Base-by-base conservation (phyloP, 441 rosid species). In the Geranium incanum region DNA sequence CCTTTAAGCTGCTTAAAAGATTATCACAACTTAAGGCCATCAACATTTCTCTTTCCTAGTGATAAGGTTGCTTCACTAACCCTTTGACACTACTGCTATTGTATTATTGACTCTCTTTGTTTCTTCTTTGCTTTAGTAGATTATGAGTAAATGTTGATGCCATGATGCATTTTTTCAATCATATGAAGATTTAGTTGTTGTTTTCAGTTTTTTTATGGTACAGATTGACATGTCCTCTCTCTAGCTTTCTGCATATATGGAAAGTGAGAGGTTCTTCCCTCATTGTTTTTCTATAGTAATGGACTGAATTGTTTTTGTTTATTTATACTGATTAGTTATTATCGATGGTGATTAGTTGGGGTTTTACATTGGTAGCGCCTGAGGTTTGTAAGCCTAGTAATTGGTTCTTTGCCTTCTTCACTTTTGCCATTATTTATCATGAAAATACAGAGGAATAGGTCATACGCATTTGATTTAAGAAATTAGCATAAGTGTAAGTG, bases 1-100 rank as follows among this genome's bases (percentile, higher is more conserved):
- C 93, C 97, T 66, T 81, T 95, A 80, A 84, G 81, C 77, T 95
- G 88, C 84, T 87, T 95, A 77, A 92, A 89, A 84, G 97, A 88
- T 70, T 95, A 89, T 81, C 87, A 95, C 90, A 92, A 95, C 84
- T 69, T 92, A 87, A 88, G 84, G 85, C 99, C 97, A 39, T 87
- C 97, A 23, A 90, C 97, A 38, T 95, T 95, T 87, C 79, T 92
- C 75, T 90, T 83, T 81, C 96, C 99, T 21, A 83, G 84, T 74
- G 99, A 95, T 77, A 81, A 95, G 99, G 99, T 94, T 79, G 38
- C 16, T 73, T 77, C 62, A 28, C 60, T 72, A 68, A 8, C 69
- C 52, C 12, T 39, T 65, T 28, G 59, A 16, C 45, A 13, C 23
- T 73, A 33, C 23, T 67, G 66, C 15, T 68, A 38, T 37, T 9